Base-by-base conservation (phyloP, 805 yeast genomes). In the Candida pseudoglaebosa region DNA sequence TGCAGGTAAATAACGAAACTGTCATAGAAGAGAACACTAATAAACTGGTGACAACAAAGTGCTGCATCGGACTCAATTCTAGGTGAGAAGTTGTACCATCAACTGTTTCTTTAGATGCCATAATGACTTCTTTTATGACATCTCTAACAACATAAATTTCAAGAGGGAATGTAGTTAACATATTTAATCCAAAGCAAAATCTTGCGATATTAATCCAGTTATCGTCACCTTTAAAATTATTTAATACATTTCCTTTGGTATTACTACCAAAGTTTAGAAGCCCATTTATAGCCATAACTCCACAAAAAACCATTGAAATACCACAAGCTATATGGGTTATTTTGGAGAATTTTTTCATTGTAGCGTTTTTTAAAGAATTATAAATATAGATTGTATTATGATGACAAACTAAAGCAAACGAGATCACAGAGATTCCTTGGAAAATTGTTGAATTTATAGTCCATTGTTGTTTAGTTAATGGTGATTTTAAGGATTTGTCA, bases 331-430 rank as follows among this genome's bases (percentile, higher is more conserved):
- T 74, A 57, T 91, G 98, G 1, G 96, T 89, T 18, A 90, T 74
- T 29, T 63, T 70, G 31, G 85, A 73, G 55, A 90, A 90, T 44
- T 90, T 70, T 45, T 79, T 81, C 48, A 88, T 55, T 3, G 95
- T 80, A 4, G 95, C 91, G 15, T 75, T 76, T 46, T 74, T 75
- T 53, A 91, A 72, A 0, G 96, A 87, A 54, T 86, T 87, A 65
- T 82, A 90, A 32, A 90, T 91, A 53, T 90, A 84, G 20, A 91
- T 78, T 0, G 97, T 88, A 57, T 90, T 90, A 59, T 90, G 98
- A 55, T 90, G 98, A 55, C 98, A 90, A 3, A 90, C 97, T 47
- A 91, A 73, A 2, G 98, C 98, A 65, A 90, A 90, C 1, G 96
- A 88, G 22, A 90, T 87, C 36, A 90, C 95, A n/a, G 93, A 82